These are phyloP conservation scores for Effrenium voratum DNA, from an alignment of 73 alveolate genomes.

Conservation along the genomic window DNA sequence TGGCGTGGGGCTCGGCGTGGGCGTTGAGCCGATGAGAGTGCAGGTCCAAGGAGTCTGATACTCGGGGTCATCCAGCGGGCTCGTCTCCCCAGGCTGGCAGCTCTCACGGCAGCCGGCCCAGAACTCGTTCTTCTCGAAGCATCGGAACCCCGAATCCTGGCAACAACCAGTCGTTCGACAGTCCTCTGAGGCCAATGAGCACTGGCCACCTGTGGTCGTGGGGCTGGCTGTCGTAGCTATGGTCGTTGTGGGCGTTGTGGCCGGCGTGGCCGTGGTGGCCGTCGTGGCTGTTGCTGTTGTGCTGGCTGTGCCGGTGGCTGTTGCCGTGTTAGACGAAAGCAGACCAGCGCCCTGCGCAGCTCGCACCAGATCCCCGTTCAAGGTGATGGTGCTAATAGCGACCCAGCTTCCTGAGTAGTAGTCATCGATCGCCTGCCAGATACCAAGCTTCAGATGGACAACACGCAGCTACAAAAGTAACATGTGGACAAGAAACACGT, in stretches of 20 bases:
- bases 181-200: not conserved
- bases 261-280: not conserved
- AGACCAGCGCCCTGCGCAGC: slow-evolving; percentile 43
- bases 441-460: too few relatives aligned
- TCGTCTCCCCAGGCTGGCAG: slow-evolving; percentile 58
- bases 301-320: not conserved
- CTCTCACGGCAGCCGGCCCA: slow-evolving; percentile 75
- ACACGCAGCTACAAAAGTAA: too few relatives aligned
- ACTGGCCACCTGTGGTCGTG: too few relatives aligned
- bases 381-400: slow-evolving; percentile 4
- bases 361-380: slow-evolving; percentile 16
- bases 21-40: slow-evolving; percentile 9
- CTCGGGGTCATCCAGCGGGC: slow-evolving; percentile 51
- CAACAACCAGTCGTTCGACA: slow-evolving; percentile 29
- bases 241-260: too few relatives aligned
- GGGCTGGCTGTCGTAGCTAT: too few relatives aligned
- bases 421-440: not conserved
- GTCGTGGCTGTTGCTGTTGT: not conserved
- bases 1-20: slow-evolving; percentile 24
- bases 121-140: slow-evolving; percentile 71
- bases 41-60: slow-evolving; percentile 78
- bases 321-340: not conserved
- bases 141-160: not conserved
- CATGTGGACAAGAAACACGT: too few relatives aligned
- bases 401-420: slow-evolving; percentile 29